A percentile compares a stretch with the other conserved stretches of the same genome.
phyloP scores from a whole-genome alignment of 495 filamentous ascomycete genomes.

The Chaetomium tenue region DNA sequence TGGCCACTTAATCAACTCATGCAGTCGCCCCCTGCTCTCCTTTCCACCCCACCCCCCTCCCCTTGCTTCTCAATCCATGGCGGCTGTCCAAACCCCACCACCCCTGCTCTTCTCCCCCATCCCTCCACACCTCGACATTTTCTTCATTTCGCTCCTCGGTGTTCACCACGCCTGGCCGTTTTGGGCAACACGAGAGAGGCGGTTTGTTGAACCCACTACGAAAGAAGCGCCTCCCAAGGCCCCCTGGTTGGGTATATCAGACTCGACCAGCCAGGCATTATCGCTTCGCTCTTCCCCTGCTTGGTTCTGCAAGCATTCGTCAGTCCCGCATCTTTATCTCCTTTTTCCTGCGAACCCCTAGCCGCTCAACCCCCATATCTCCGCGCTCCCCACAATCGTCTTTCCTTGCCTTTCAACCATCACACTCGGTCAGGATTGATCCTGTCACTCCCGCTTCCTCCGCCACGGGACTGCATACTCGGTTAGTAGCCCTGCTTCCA shows the following conservation, averaged over 20 bases:
- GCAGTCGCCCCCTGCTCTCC: conserved; percentile 25
- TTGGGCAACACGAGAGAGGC: conserved; percentile 11
- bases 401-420: conserved; percentile 5
- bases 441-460: conserved; percentile 11
- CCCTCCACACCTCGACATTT: conserved; percentile 38
- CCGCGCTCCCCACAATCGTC: conserved; percentile 20
- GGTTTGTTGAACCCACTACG: conserved; percentile 11
- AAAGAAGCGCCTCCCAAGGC: conserved; percentile 7
- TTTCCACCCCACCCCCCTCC: background rate
- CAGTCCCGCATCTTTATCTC: conserved; percentile 3
- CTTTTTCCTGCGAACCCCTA: conserved; percentile 10
- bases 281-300: conserved; percentile 2
- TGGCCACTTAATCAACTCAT: conserved; percentile 51
- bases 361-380: conserved; percentile 13
- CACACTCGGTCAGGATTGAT: conserved; percentile 18
- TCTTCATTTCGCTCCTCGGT: conserved; percentile 32
- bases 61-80: conserved; percentile 17
- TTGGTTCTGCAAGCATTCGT: conserved; percentile 14
- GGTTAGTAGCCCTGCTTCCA: conserved; percentile 23
- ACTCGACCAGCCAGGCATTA: conserved; percentile 15
- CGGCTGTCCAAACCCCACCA: conserved; percentile 36
- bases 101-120: conserved; percentile 43
- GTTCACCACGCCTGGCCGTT: conserved; percentile 13
- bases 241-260: conserved; percentile 15
- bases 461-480: conserved; percentile 24